Conservation (phyloP, 495 filamentous ascomycete species). For the Penicillium dipodomyicola region DNA sequence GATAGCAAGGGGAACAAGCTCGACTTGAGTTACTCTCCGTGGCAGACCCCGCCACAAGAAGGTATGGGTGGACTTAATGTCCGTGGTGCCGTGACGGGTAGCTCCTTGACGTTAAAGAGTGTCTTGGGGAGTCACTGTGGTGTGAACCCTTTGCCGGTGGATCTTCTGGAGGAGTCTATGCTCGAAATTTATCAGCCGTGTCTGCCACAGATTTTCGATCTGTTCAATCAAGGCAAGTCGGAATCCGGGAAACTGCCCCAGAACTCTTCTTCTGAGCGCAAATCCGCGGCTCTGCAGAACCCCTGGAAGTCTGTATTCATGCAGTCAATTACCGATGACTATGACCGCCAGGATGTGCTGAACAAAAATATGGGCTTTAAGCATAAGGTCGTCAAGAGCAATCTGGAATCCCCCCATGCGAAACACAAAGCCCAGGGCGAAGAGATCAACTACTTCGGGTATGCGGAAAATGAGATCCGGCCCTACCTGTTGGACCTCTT, state of each 20-base stretch:
- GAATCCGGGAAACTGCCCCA: conserved; percentile 2
- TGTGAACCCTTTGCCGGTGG: conserved; percentile 44
- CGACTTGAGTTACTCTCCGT: conserved; percentile 22
- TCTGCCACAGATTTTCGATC: conserved; percentile 43
- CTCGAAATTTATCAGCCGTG: conserved; percentile 49
- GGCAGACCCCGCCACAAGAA: conserved; percentile 22
- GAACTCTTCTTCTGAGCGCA: conserved; percentile 10
- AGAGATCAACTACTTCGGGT: conserved; percentile 48
- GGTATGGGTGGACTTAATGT: conserved; percentile 46
- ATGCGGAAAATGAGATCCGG: conserved; percentile 41
- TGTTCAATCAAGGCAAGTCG: conserved; percentile 38
- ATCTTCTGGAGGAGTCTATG: conserved; percentile 42
- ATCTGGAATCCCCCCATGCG: conserved; percentile 24
- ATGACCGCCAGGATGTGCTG: conserved; percentile 40
- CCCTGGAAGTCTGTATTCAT: conserved; percentile 47
- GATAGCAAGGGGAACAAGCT: conserved; percentile 34
- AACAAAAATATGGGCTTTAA: conserved; percentile 43
- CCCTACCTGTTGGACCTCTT: conserved; percentile 46
- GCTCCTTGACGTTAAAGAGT: conserved; percentile 48
- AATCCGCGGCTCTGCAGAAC: conserved; percentile 18
- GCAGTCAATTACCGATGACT: conserved; percentile 48
- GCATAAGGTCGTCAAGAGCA: conserved; percentile 34
- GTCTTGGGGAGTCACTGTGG: conserved; percentile 46
- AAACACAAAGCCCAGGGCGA: conserved; percentile 32
- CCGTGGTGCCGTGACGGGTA: conserved; percentile 41